phyloP scores from a whole-genome alignment of 2,329 filamentous ascomycete species.

The Colletotrichum gigasporum region DNA sequence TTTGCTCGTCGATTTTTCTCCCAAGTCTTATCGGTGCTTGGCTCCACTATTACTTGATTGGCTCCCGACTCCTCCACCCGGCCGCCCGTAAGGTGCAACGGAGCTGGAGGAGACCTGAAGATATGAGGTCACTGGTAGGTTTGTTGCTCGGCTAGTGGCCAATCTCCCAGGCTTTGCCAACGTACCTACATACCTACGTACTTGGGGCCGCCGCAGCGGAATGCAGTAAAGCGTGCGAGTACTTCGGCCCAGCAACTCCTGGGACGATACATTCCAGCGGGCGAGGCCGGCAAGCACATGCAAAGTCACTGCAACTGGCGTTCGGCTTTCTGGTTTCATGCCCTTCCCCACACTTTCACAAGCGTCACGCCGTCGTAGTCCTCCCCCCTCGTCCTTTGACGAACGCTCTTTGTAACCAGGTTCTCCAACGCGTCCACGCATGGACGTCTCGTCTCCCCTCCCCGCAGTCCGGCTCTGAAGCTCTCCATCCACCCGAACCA shows the following conservation, averaged over 20 bases:
- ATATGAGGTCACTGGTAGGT: constrained; percentile 15
- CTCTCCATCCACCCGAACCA: constrained; percentile 45
- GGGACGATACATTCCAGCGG: constrained; percentile 5
- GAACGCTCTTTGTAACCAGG: constrained; percentile 15
- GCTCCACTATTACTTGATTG: constrained; percentile 4
- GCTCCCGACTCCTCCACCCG: not conserved
- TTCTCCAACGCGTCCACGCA: constrained; percentile 22
- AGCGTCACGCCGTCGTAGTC: no score
- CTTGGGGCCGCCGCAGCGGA: not conserved
- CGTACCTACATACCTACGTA: not conserved
- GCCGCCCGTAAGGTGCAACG: not conserved
- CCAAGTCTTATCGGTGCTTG: constrained; percentile 14
- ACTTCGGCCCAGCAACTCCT: no score
- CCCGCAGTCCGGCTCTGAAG: constrained; percentile 30
- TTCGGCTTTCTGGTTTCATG: constrained; percentile 21
- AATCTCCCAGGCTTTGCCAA: no score
- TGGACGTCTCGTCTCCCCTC: constrained; percentile 14
- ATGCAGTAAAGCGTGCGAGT: no score
- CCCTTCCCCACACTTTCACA: constrained; percentile 42
- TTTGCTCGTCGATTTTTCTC: not conserved
- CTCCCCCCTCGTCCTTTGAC: constrained; percentile 4
- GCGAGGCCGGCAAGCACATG: constrained; percentile 21
- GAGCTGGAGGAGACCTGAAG: not conserved
- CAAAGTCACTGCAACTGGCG: constrained; percentile 10
- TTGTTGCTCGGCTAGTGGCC: constrained; percentile 2